Conservation (phyloP, 441 rosid genomes). For the Gossypium schwendimanii region DNA sequence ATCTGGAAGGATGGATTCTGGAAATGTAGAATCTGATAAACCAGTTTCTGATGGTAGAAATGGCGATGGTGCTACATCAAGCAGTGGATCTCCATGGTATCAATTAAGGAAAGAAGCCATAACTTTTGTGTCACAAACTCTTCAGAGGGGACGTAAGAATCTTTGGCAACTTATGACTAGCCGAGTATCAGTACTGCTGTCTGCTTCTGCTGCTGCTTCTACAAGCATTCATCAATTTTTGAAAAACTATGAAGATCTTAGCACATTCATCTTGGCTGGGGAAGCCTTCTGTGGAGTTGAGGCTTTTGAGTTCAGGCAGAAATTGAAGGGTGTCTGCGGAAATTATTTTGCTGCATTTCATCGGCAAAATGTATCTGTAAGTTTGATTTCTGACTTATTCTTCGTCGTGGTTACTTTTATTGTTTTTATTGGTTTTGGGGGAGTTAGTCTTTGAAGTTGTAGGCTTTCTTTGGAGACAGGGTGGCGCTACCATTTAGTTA, state of each 20-base stretch:
- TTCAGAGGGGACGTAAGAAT: slow-evolving; percentile 84
- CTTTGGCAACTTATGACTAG: slow-evolving; percentile 98
- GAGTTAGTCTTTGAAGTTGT: not conserved
- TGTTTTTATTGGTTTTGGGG: not conserved
- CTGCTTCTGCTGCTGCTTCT: slow-evolving; percentile 74
- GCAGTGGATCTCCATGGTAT: slow-evolving; percentile 86
- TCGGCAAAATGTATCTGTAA: slow-evolving; percentile 81
- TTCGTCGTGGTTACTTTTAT: not conserved
- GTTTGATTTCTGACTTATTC: slow-evolving; percentile 27
- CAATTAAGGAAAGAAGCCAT: slow-evolving; percentile 88
- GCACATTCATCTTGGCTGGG: slow-evolving; percentile 82
- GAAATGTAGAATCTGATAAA: slow-evolving; percentile 25
- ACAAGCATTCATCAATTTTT: slow-evolving; percentile 92
- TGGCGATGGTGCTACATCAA: slow-evolving; percentile 52
- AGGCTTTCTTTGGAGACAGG: not conserved
- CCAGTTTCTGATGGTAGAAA: slow-evolving; percentile 37
- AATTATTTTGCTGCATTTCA: slow-evolving; percentile 80
- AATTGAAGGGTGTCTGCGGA: slow-evolving; percentile 82
- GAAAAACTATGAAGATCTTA: slow-evolving; percentile 84
- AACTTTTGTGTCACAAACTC: slow-evolving; percentile 76
- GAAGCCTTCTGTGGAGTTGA: slow-evolving; percentile 94
- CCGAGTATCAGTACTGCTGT: slow-evolving; percentile 85
- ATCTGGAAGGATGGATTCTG: slow-evolving; percentile 25
- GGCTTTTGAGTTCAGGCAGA: slow-evolving; percentile 90
- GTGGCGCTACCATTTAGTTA: not conserved